Conservation (phyloP, 129 eudicot species). For the Lonicera japonica region DNA sequence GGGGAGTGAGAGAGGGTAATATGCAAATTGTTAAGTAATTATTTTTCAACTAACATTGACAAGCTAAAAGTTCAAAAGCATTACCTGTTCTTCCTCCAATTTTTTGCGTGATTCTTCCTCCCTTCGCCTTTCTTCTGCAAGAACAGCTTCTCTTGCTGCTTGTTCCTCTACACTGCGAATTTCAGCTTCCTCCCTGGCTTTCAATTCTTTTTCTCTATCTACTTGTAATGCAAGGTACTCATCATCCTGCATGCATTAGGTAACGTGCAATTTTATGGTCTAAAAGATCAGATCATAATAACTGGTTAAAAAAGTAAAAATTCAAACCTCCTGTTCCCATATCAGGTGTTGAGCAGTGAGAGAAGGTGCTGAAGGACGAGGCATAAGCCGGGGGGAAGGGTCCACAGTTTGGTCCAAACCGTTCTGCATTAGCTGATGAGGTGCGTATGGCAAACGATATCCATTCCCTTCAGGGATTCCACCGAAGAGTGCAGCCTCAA, state of each 20-base stretch:
- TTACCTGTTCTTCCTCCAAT: conserved; percentile 64
- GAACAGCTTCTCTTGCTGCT: conserved; percentile 57
- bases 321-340: conserved; percentile 83
- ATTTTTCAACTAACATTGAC: too few species aligned
- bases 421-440: conserved; percentile 41
- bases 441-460: conserved; percentile 43
- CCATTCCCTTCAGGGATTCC: conserved; percentile 58
- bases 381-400: conserved; percentile 34
- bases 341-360: conserved; percentile 81
- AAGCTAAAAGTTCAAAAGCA: too few species aligned
- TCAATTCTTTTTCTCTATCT: conserved; percentile 82
- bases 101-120: conserved; percentile 54
- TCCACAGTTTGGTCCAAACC: conserved; percentile 29
- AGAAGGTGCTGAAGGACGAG: conserved; percentile 85
- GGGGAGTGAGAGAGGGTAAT: too few species aligned
- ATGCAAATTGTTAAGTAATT: too few species aligned
- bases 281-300: neutral
- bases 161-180: conserved; percentile 28
- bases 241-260: conserved; percentile 54
- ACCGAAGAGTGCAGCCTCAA: conserved; percentile 98
- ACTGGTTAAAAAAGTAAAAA: neutral
- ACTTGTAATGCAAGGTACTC: conserved; percentile 92
- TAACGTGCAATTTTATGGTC: too few species aligned
- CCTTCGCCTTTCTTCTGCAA: conserved; percentile 66
- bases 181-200: conserved; percentile 54